Base-by-base conservation (phyloP, 176 grass and related monocot species). In the Leersia perrieri region DNA sequence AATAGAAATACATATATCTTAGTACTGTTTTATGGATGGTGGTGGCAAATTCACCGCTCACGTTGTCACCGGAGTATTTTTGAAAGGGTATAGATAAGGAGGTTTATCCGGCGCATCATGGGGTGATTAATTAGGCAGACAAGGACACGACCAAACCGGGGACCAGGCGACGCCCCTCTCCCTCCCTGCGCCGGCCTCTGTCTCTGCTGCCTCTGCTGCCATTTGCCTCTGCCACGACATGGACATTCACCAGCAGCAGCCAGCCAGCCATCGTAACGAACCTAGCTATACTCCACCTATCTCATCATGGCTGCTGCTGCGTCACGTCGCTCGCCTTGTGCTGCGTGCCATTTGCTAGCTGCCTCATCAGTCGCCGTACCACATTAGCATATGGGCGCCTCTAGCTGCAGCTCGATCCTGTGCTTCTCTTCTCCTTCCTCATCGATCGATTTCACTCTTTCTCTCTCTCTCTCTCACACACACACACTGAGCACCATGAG, bases 221-320 rank as follows among this genome's bases (percentile, higher is more conserved):
- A n/a, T n/a, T n/a, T n/a, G n/a, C n/a, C n/a, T 13, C 51, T 82
- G 73, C 42, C 15, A 84, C n/a, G 75, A 73, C 68, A 85, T 73
- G 83, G 75, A 72, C 75, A 73, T 73, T 79, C 75, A 73, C 8
- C 83, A 40, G 65, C 82, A 38, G 64, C 28, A 38, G 68, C 35
- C 10, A 22, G 25, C 33, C 0, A 23, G 63, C 77, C 62, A 79
- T 67, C 75, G 69, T 88, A 88, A 89, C 82, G 82, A 89, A 89
- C 82, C 87, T 35, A 51, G 47, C 49, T 51, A 47, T 41, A 44
- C 5, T 16, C 45, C 20, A 51, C 16, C 45, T 20, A 51, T 51
- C 45, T 53, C 55, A 64, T 87, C 51, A 71, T 72, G 82, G 76
- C 76, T n/a, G n/a, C n/a, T n/a, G n/a, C n/a, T n/a, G n/a, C n/a